Percentiles rank a stretch among this genome's conserved stretches.
Conservation (phyloP, 164 flowering plant species). For the Umbilicus rupestris region DNA sequence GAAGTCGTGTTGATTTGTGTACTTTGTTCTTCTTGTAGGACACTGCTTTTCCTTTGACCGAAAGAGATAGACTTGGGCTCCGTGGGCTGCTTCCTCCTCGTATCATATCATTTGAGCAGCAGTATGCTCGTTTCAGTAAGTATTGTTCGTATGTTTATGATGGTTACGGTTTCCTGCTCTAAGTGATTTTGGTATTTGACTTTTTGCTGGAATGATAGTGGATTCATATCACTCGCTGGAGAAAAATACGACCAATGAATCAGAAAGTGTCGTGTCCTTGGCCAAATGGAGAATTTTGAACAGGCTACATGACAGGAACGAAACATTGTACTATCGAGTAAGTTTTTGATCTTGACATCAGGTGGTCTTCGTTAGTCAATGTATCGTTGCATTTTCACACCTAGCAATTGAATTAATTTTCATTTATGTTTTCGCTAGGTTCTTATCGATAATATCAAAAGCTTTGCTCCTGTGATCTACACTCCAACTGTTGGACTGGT, state of each 20-base stretch:
- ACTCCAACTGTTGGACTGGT: constrained; percentile 99
- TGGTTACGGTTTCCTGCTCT: not conserved
- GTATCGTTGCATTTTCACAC: not conserved
- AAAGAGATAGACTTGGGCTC: constrained; percentile 95
- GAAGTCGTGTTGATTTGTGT: not conserved
- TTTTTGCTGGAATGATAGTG: constrained; percentile 32
- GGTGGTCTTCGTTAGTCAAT: not conserved
- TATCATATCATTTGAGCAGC: constrained; percentile 91
- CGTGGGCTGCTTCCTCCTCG: constrained; percentile 99
- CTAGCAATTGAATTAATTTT: constrained; percentile 3
- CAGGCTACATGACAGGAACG: constrained; percentile 96
- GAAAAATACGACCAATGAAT: constrained; percentile 64
- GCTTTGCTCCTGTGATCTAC: constrained; percentile 94
- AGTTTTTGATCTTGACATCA: constrained; percentile 17
- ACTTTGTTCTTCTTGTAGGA: constrained; percentile 42
- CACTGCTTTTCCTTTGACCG: constrained; percentile 91
- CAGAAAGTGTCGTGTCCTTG: constrained; percentile 45
- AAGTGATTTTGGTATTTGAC: not conserved
- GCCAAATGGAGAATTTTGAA: constrained; percentile 97
- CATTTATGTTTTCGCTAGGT: constrained; percentile 36
- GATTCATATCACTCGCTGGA: constrained; percentile 84
- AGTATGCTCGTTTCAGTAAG: constrained; percentile 93
- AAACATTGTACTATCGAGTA: constrained; percentile 89
- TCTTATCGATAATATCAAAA: constrained; percentile 87
- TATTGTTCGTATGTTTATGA: constrained; percentile 8